Evolutionary conservation across 1,139 yeast genomes (phyloP).

Genomic region (Suhomyces guaymorum): DNA sequence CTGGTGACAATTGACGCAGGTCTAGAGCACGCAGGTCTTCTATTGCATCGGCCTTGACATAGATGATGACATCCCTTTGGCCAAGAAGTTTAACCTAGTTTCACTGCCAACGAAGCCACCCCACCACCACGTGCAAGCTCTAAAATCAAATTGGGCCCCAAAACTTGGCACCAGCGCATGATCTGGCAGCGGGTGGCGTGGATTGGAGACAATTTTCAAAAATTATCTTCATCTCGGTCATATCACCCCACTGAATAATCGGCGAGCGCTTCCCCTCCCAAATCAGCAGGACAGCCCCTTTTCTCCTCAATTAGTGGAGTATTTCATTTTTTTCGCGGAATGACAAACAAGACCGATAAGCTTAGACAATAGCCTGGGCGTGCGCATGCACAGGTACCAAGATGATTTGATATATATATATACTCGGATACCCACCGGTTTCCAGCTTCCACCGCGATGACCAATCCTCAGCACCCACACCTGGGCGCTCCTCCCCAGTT

Average conservation of each 20-base stretch:
- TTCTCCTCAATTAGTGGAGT: slow-evolving; percentile 1
- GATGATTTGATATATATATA: slow-evolving; percentile 2
- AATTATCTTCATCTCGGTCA: too few relatives aligned
- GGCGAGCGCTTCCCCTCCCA: background rate
- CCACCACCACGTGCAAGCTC: too few relatives aligned
- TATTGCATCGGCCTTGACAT: too few relatives aligned
- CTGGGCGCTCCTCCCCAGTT: slow-evolving; percentile 2
- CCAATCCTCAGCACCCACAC: slow-evolving; percentile 3
- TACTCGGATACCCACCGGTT: background rate
- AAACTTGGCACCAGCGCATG: too few relatives aligned
- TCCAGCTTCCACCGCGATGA: slow-evolving; percentile 1
- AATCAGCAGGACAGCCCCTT: slow-evolving; percentile 1
- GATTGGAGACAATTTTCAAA: too few relatives aligned
- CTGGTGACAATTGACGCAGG: too few relatives aligned
- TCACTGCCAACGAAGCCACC: too few relatives aligned
- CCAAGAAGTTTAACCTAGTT: too few relatives aligned
- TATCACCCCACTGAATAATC: background rate
- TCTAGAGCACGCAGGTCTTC: too few relatives aligned
- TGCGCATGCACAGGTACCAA: background rate
- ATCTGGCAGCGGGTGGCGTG: too few relatives aligned
- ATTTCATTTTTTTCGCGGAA: background rate
- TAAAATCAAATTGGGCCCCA: too few relatives aligned
- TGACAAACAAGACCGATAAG: background rate
- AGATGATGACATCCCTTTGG: too few relatives aligned
- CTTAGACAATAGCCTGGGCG: background rate